Percentiles rank a stretch among this genome's conserved stretches.
Evolutionary conservation across 768 basidiomycete species (phyloP).

Genomic region (Lactarius quietus): DNA sequence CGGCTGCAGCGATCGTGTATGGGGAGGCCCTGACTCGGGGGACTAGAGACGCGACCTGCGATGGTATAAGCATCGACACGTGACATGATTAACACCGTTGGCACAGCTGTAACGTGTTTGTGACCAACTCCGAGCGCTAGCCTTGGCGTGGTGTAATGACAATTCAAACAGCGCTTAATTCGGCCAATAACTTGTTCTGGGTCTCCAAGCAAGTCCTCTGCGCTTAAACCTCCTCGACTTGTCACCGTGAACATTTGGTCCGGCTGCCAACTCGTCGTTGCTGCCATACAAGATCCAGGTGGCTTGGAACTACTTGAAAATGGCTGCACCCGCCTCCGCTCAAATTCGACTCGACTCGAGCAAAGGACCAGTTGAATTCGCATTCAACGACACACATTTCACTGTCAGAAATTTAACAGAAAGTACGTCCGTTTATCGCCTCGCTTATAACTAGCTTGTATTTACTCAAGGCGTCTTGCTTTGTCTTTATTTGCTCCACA

Average conservation of each 20-base stretch:
- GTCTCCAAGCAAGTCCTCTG: too few relatives aligned
- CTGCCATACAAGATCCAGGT: too few relatives aligned
- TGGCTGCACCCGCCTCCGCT: background rate
- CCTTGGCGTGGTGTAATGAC: too few relatives aligned
- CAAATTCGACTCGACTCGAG: background rate
- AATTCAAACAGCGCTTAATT: too few relatives aligned
- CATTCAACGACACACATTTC: background rate
- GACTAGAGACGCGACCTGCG: background rate
- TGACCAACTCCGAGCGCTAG: too few relatives aligned
- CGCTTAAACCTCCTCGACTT: too few relatives aligned
- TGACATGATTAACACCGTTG: background rate
- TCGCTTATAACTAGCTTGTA: background rate
- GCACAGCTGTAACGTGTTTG: background rate
- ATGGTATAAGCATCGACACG: background rate
- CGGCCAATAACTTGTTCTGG: too few relatives aligned
- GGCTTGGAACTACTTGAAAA: background rate
- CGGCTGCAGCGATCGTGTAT: constrained; percentile 10
- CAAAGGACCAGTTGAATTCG: background rate
- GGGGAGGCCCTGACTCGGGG: constrained; percentile 14
- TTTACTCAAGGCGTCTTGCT: too few relatives aligned
- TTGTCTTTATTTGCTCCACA: background rate
- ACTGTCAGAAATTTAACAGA: constrained; percentile 28
- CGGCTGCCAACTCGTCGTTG: too few relatives aligned
- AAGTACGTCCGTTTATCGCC: constrained; percentile 16
- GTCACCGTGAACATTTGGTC: too few relatives aligned